These are phyloP conservation scores for Lepidium campestre DNA, from an alignment of 441 rosid genomes.

Conservation along the genomic window DNA sequence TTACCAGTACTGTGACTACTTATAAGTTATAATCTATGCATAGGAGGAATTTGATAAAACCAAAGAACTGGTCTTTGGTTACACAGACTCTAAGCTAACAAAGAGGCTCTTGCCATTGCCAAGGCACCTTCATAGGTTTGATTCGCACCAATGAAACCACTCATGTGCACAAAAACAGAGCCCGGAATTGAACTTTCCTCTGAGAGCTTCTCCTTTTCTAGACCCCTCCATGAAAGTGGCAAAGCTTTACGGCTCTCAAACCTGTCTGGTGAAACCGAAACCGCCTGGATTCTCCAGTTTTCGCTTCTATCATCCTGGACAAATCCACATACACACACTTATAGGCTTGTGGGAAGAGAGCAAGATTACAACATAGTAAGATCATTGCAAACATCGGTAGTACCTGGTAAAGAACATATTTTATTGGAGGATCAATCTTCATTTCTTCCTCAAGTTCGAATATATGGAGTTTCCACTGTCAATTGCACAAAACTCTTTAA, in stretches of 20 bases:
- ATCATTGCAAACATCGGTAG: neutral
- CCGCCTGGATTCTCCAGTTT: conserved; percentile 44
- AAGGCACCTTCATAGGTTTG: conserved; percentile 40
- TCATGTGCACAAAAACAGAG: conserved; percentile 49
- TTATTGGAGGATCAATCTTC: conserved; percentile 38
- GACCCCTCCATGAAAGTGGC: conserved; percentile 45
- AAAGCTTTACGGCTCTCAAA: conserved; percentile 55
- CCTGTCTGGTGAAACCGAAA: conserved; percentile 36
- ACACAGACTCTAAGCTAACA: conserved; percentile 21
- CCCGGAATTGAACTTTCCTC: conserved; percentile 36
- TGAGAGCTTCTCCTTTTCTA: conserved; percentile 37
- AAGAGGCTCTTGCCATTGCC: conserved; percentile 40
- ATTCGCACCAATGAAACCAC: conserved; percentile 46
- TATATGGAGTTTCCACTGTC: conserved; percentile 48
- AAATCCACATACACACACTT: neutral
- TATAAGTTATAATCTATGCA: neutral
- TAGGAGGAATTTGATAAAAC: neutral
- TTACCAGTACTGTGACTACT: neutral
- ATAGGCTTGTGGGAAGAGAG: neutral
- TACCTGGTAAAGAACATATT: conserved; percentile 53
- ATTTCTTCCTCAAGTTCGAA: conserved; percentile 46
- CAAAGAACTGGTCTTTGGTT: neutral
- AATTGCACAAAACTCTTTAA: neutral
- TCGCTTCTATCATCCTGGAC: conserved; percentile 42
- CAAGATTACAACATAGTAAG: neutral